phyloP scores from a whole-genome alignment of 1,139 yeast species.

The Taphrina pruni region DNA sequence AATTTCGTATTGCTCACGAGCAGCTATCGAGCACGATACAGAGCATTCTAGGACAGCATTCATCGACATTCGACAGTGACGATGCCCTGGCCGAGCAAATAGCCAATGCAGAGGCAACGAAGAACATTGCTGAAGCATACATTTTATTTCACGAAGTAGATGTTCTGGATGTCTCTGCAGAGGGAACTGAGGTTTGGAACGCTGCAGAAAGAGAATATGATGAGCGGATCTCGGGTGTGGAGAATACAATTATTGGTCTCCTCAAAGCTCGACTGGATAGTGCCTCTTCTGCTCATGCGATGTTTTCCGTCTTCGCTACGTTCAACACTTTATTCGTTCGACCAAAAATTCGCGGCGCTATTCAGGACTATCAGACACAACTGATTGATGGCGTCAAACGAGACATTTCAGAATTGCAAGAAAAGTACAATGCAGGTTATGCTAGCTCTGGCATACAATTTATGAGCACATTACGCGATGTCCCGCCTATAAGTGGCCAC shows the following conservation, averaged over 20 bases:
- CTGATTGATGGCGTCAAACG: slow-evolving; percentile 58
- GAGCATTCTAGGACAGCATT: slow-evolving; percentile 56
- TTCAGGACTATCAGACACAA: slow-evolving; percentile 63
- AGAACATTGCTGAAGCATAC: slow-evolving; percentile 57
- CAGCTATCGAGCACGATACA: slow-evolving; percentile 56
- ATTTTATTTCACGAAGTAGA: slow-evolving; percentile 54
- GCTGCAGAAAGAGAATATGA: slow-evolving; percentile 55
- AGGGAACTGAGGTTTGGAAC: slow-evolving; percentile 54
- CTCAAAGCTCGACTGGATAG: slow-evolving; percentile 55
- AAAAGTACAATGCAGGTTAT: slow-evolving; percentile 53
- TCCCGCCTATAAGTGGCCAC: slow-evolving; percentile 59
- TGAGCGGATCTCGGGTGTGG: slow-evolving; percentile 57
- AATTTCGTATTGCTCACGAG: slow-evolving; percentile 63
- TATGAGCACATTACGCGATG: slow-evolving; percentile 55
- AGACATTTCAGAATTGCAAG: slow-evolving; percentile 57
- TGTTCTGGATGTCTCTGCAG: slow-evolving; percentile 53
- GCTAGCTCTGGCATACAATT: slow-evolving; percentile 52
- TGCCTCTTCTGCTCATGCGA: slow-evolving; percentile 57
- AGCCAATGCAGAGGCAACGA: slow-evolving; percentile 46
- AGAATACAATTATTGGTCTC: slow-evolving; percentile 56
- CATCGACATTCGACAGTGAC: slow-evolving; percentile 53
- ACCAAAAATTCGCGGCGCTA: slow-evolving; percentile 61
- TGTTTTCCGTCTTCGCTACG: slow-evolving; percentile 60
- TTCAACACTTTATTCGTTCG: slow-evolving; percentile 59
- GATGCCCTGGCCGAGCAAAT: slow-evolving; percentile 11